Base-by-base conservation (phyloP, 768 basidiomycete species). In the Agrocybe chaxingu region DNA sequence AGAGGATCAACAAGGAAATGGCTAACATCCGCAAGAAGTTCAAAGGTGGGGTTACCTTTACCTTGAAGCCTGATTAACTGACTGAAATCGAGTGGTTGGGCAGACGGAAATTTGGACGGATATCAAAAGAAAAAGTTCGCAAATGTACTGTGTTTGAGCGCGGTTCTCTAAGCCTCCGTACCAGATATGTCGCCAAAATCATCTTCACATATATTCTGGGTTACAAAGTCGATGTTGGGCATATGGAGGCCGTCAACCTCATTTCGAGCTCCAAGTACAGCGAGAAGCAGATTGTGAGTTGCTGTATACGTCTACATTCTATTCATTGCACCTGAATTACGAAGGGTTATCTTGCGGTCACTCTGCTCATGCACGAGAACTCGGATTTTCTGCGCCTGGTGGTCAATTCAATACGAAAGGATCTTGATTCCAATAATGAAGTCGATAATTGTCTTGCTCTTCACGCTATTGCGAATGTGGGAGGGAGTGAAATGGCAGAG, bases 1-100 rank as follows among this genome's bases (percentile, higher is more conserved):
- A 98, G 72, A 77, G 97, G 48, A 97, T 99, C 60, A 99, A 99
- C 74, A 95, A 98, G 70, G 97, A 99, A 73, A 98, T 99, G 97
- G 97, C 97, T 0, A 98, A 99, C 62, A 99, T 99, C 55, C 79
- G 97, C 53, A 96, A 97, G 77, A 93, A 96, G 70, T 98, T 99
- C 78, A 98, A 98, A 79, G 92, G 94, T 89, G 47, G 13, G 16
- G 37, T 16, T 39, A n/a, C 13, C 29, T 33, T 63, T 13, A 12
- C 37, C 40, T 29, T 45, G 46, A 37, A 35, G 31, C 30, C n/a
- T 35, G 43, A 43, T 12, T 32, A 40, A 16, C 45, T 38, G 31
- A 38, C 7, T 38, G 40, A 53, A 55, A 48, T 37, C 41, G 47
- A 33, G 30, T 8, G 41, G 47, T 56, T 34, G 49, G 58, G 7